Base-by-base conservation (phyloP, 768 basidiomycete genomes). In the Macrolepiota albuminosa region DNA sequence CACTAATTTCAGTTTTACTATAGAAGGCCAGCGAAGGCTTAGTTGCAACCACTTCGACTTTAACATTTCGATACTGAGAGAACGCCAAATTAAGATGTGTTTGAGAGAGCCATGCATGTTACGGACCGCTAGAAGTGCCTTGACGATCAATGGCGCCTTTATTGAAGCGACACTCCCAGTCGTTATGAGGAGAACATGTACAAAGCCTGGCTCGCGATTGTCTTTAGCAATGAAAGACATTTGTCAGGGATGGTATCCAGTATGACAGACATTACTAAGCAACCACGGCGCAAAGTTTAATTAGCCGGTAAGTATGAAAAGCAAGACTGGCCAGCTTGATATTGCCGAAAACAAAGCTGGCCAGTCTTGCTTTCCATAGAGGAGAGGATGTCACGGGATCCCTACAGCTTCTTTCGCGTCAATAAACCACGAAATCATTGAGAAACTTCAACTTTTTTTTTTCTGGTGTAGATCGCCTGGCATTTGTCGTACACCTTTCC, bases 151-250 rank as follows among this genome's bases (percentile, higher is more conserved):
- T 4, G 95, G 94, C 1, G 87, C 87, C 68, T 98, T 98, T 69
- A 98, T 84, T 54, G 93, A 93, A 0, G 96, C 95, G 9, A 99
- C 96, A 68, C 92, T 95, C n/a, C 96, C 95, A 0, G 93, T 92
- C 0, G 90, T 87, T 61, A 98, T 86, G 42, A 98, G 78, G 4
- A 98, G 73, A 47, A 97, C 84, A 68, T 95, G 89, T 0, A 75
- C 78, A 61, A 70, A 72, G 1, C 78, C 80, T 21, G 75, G 69
- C 10, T 63, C 68, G 46, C 81, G 79, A 60, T 80, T 74, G 8
- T 68, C 57, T 55, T 76, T 71, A 18, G 81, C 76, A 47, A 76
- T 67, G 67, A 84, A 84, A 50, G 62, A 11, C 66, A 63, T 60
- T 68, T 45, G 64, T 55, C 43, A 54, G 29, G 42, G 50, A 47